Conservation (phyloP, 331 rosid species). For the Arachis monticola region DNA sequence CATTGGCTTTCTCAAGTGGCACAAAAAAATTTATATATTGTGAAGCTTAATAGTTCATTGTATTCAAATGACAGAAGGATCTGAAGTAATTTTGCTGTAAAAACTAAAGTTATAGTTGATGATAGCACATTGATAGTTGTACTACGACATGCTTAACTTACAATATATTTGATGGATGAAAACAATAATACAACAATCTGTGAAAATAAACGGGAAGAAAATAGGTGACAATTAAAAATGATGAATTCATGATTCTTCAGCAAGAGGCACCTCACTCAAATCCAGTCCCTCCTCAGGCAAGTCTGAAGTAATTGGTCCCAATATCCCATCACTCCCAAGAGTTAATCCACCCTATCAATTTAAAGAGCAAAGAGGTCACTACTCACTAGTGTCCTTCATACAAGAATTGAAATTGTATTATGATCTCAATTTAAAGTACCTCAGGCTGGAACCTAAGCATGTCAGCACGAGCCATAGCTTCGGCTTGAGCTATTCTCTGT, state of each 20-base stretch:
- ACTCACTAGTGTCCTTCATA: slow-evolving; percentile 9
- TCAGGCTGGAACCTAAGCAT: slow-evolving; percentile 95
- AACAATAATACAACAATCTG: slow-evolving; percentile 5
- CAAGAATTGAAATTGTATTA: neutral
- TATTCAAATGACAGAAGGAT: neutral
- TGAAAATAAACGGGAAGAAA: neutral
- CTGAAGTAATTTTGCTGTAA: neutral
- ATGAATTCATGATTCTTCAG: slow-evolving; percentile 42
- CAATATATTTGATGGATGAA: slow-evolving; percentile 19
- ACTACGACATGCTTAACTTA: neutral
- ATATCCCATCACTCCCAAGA: slow-evolving; percentile 65
- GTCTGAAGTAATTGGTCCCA: slow-evolving; percentile 61
- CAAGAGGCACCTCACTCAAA: slow-evolving; percentile 60
- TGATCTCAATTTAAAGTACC: slow-evolving; percentile 46
- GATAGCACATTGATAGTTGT: neutral
- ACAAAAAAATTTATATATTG: neutral
- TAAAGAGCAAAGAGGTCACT: neutral
- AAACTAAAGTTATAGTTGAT: neutral
- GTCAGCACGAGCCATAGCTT: slow-evolving; percentile 97
- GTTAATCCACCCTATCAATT: slow-evolving; percentile 70
- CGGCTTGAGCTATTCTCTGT: slow-evolving; percentile 98
- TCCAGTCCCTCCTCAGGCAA: slow-evolving; percentile 72
- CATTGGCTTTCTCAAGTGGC: neutral
- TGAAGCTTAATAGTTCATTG: neutral
- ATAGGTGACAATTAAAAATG: neutral